Conservation (phyloP, 345 rosid species). For the Cardamine resedifolia region DNA sequence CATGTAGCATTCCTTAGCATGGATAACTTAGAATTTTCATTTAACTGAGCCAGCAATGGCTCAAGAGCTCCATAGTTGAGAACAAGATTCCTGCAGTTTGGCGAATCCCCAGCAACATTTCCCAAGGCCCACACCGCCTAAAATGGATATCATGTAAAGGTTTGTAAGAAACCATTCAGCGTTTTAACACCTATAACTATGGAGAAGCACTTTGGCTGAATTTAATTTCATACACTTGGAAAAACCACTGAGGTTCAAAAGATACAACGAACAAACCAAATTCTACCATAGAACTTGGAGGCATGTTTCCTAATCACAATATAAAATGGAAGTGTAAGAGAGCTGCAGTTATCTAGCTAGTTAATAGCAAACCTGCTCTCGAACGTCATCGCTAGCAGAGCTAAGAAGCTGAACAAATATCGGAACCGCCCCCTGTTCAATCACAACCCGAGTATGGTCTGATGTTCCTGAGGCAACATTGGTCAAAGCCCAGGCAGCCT, state of each 20-base stretch:
- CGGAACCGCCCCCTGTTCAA: conserved; percentile 79
- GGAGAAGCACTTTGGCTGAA: not conserved
- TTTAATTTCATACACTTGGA: not conserved
- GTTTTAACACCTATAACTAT: conserved; percentile 13
- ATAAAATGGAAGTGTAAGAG: conserved; percentile 14
- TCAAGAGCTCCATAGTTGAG: conserved; percentile 61
- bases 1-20: conserved; percentile 83
- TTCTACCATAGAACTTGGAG: not conserved
- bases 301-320: not conserved
- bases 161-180: conserved; percentile 19
- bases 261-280: not conserved
- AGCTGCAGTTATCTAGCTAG: conserved; percentile 13
- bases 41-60: conserved; percentile 68
- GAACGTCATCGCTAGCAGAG: conserved; percentile 79
- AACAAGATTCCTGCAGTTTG: conserved; percentile 70
- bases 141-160: conserved; percentile 3
- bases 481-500: conserved; percentile 94
- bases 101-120: conserved; percentile 79
- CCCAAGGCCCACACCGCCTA: conserved; percentile 86
- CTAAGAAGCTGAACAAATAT: conserved; percentile 79
- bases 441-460: conserved; percentile 78
- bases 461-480: conserved; percentile 91
- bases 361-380: conserved; percentile 66
- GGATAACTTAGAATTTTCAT: conserved; percentile 60
- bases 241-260: not conserved